Percentiles rank a stretch among this genome's conserved stretches.
Evolutionary conservation across 1,284 basidiomycete genomes (phyloP).

Genomic region (Ceratobasidium sp.): DNA sequence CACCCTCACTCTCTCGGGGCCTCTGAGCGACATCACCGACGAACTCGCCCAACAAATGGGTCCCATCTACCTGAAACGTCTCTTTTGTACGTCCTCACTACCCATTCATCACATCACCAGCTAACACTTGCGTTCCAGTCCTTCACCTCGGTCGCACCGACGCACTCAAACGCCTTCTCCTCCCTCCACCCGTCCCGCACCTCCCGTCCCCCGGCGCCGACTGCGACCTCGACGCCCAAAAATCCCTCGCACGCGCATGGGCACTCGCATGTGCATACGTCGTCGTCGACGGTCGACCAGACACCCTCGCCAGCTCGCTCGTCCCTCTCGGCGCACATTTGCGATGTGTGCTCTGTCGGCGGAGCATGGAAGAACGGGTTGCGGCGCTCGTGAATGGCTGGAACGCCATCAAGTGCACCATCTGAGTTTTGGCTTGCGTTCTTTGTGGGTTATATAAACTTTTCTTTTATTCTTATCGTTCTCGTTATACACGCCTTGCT

Average conservation of each 20-base stretch:
- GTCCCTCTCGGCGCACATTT: conserved; percentile 14
- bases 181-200: conserved; percentile 39
- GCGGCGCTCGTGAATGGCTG: conserved; percentile 19
- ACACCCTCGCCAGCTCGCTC: conserved; percentile 4
- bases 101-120: background rate
- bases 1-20: conserved; percentile 34
- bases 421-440: conserved; percentile 7
- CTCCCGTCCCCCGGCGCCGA: background rate
- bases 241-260: conserved; percentile 27
- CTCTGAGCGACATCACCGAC: conserved; percentile 45
- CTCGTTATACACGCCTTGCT: conserved; percentile 10
- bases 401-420: conserved; percentile 39
- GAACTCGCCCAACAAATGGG: conserved; percentile 43
- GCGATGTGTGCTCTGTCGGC: conserved; percentile 19
- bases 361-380: conserved; percentile 31
- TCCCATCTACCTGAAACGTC: conserved; percentile 40
- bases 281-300: conserved; percentile 30
- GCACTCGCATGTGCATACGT: conserved; percentile 28
- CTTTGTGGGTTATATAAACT: background rate
- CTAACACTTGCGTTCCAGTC: conserved; percentile 11
- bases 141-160: conserved; percentile 45
- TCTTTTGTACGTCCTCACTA: conserved; percentile 35
- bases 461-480: background rate
- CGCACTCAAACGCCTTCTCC: conserved; percentile 45
- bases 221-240: conserved; percentile 31